phyloP scores from a whole-genome alignment of 306 rosid genomes.

The Herpetospermum pedunculosum region DNA sequence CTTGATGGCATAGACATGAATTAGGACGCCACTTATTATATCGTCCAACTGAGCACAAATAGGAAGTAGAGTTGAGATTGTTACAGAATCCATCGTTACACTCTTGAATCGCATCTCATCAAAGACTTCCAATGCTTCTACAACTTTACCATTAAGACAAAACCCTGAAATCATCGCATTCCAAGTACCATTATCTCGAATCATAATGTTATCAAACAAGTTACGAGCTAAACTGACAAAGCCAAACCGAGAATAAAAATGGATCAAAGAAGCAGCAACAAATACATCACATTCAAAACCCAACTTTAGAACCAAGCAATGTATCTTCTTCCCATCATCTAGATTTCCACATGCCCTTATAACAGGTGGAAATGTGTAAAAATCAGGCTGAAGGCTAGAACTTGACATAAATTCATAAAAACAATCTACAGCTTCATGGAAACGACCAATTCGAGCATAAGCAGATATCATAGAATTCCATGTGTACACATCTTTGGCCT shows the following conservation, averaged over 20 bases:
- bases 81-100: conserved; percentile 29
- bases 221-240: conserved; percentile 18
- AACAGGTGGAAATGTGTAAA: conserved; percentile 40
- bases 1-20: conserved; percentile 35
- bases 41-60: conserved; percentile 31
- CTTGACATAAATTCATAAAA: conserved; percentile 17
- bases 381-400: conserved; percentile 28
- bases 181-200: conserved; percentile 37
- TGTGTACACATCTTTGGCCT: conserved; percentile 28
- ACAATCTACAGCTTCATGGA: conserved; percentile 28
- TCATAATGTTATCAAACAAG: conserved; percentile 25
- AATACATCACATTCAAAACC: conserved; percentile 37
- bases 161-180: conserved; percentile 47
- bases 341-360: conserved; percentile 34
- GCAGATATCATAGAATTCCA: conserved; percentile 51
- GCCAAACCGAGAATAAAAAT: conserved; percentile 37
- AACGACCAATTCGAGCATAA: conserved; percentile 24
- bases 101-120: conserved; percentile 32
- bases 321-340: conserved; percentile 30
- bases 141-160: conserved; percentile 30
- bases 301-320: conserved; percentile 33
- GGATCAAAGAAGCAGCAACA: conserved; percentile 38
- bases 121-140: conserved; percentile 30
- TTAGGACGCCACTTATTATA: conserved; percentile 20
- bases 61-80: conserved; percentile 30